Conservation (phyloP, 768 basidiomycete species). For the Clitopilus hobsonii region DNA sequence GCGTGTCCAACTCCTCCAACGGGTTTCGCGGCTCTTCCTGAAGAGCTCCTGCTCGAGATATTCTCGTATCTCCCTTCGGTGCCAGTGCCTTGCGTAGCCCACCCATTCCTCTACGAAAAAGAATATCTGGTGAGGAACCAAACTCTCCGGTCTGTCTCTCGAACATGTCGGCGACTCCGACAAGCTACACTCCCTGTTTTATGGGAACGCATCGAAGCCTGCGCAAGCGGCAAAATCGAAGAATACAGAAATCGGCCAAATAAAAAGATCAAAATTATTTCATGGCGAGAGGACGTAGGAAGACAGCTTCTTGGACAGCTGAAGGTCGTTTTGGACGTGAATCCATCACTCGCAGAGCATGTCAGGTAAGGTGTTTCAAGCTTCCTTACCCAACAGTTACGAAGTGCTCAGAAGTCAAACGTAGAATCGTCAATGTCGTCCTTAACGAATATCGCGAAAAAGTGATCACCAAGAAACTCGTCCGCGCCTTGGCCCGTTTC, state of each 20-base stretch:
- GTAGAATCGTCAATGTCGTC: conserved; percentile 13
- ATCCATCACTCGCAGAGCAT: no score
- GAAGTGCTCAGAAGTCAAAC: no score
- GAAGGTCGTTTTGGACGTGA: no score
- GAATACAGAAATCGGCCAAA: no score
- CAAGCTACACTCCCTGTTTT: neutral
- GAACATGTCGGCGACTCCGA: neutral
- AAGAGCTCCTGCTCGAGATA: neutral
- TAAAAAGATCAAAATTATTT: no score
- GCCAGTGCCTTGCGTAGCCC: neutral
- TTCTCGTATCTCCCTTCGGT: neutral
- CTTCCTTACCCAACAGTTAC: no score
- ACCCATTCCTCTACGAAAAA: neutral
- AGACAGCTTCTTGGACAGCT: no score
- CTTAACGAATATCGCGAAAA: conserved; percentile 10
- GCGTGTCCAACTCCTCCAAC: neutral
- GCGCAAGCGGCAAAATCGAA: no score
- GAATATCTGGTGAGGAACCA: neutral
- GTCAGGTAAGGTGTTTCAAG: no score
- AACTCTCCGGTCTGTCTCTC: neutral
- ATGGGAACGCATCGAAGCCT: neutral
- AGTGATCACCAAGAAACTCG: conserved; percentile 15
- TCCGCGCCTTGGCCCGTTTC: conserved; percentile 15
- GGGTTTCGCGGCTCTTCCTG: neutral
- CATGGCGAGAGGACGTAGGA: no score